Conservation (phyloP, 2,329 filamentous ascomycete genomes). For the Sporothrix curviconia region DNA sequence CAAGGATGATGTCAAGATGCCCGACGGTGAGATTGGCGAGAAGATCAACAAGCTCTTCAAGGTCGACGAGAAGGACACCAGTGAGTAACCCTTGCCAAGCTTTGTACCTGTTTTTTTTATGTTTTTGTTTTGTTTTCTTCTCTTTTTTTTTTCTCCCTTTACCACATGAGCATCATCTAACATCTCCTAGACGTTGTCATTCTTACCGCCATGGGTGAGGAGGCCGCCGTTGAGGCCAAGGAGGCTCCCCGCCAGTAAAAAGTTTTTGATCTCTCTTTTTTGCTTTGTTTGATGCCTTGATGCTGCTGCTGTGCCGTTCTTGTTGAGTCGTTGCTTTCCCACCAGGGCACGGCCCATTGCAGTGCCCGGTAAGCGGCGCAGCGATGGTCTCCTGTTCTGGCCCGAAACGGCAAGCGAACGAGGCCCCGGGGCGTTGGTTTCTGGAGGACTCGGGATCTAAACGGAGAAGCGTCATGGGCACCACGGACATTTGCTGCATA, state of each 20-base stretch:
- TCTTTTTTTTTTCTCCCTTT: too few relatives aligned
- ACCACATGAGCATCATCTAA: constrained; percentile 20
- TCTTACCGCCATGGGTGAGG: constrained; percentile 93
- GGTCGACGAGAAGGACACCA: constrained; percentile 83
- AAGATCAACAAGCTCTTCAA: constrained; percentile 76
- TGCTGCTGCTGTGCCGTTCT: constrained; percentile 13
- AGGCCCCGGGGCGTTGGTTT: constrained; percentile 10
- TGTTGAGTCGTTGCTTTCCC: constrained; percentile 13
- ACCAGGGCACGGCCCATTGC: neutral
- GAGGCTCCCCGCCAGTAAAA: constrained; percentile 60
- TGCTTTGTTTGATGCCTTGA: constrained; percentile 13
- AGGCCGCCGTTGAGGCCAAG: constrained; percentile 88
- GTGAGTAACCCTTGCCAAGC: too few relatives aligned
- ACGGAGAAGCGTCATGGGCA: neutral
- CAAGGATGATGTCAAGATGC: constrained; percentile 94
- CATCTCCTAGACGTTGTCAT: constrained; percentile 68
- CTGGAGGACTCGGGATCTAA: constrained; percentile 3
- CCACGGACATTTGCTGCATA: neutral
- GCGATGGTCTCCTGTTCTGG: neutral
- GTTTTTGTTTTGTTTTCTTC: too few relatives aligned
- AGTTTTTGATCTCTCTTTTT: constrained; percentile 10
- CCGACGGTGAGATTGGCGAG: constrained; percentile 80
- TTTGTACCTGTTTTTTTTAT: too few relatives aligned
- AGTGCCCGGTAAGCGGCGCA: neutral
- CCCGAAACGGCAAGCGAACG: constrained; percentile 8